Conservation (phyloP, 345 rosid genomes). For the Melaleuca quinquenervia region DNA sequence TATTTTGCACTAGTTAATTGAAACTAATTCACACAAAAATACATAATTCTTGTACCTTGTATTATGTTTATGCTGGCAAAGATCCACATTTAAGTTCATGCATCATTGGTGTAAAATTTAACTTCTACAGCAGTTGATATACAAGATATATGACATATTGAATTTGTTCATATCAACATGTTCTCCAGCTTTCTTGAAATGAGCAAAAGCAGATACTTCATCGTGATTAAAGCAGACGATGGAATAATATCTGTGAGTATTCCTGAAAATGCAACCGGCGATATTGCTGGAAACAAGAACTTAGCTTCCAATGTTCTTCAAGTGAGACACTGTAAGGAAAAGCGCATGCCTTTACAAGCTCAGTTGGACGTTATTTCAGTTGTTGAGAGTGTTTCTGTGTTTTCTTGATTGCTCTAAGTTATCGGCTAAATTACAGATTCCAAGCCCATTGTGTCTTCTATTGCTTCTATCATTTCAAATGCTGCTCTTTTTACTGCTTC, state of each 20-base stretch:
- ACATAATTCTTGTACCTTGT: too few relatives aligned
- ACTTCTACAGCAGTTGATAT: too few relatives aligned
- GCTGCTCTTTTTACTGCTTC: slow-evolving; percentile 43
- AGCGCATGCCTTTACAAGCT: too few relatives aligned
- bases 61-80: neutral
- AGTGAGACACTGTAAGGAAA: slow-evolving; percentile 65
- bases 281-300: slow-evolving; percentile 82
- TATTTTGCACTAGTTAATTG: neutral
- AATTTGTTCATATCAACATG: too few relatives aligned
- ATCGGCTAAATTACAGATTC: slow-evolving; percentile 34
- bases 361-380: too few relatives aligned
- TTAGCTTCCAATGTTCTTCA: slow-evolving; percentile 59
- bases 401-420: too few relatives aligned
- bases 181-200: slow-evolving; percentile 57
- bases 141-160: too few relatives aligned
- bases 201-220: slow-evolving; percentile 40
- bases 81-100: neutral
- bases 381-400: too few relatives aligned
- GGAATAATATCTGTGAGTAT: slow-evolving; percentile 33
- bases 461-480: slow-evolving; percentile 33
- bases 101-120: too few relatives aligned
- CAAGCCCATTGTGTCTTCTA: slow-evolving; percentile 37
- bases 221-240: slow-evolving; percentile 46
- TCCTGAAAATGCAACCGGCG: slow-evolving; percentile 70
- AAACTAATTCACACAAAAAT: neutral